Base-by-base conservation (phyloP, 768 basidiomycete genomes). In the Phaeotremella skinneri region DNA sequence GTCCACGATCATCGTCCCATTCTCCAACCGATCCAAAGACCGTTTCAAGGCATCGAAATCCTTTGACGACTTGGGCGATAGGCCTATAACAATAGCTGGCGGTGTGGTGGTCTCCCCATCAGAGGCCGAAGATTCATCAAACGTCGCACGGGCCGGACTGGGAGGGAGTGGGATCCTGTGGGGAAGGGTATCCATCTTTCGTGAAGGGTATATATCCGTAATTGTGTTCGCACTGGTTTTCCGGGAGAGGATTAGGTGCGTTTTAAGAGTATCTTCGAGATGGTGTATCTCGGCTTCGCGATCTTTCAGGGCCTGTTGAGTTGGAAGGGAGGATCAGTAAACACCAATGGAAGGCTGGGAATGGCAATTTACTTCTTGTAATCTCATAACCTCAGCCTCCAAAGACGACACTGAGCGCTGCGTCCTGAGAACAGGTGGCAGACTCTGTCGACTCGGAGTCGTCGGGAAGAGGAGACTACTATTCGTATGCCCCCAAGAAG, bases 311-410 rank as follows among this genome's bases (percentile, higher is more conserved):
- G 91, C 90, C 67, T 78, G 64, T 4, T n/a, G n/a, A n/a, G n/a
- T n/a, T 63, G 62, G 30, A 61, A 54, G 61, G 61, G 31, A 16
- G 3, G 16, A 25, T 23, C 42, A 43, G 49, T 13, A 16, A 25
- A 17, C 5, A 9, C 39, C 27, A 39, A 30, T 43, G 16, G 11
- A 13, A 14, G 45, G 31, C 27, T 14, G 26, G n/a, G 16, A 17
- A 41, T 32, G 31, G 9, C n/a, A 17, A 62, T 73, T 61, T 41
- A 76, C 77, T 68, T 91, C 87, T 76, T 98, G 94, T 43, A 98
- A 79, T 58, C 92, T 86, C 87, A 91, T 92, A 58, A 97, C 90
- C 78, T 98, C 94, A 69, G 88, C 87, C 78, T 96, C 92, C 60
- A 96, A 81, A 74, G 91, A 92, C 17, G 83, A 80, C 5, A 86